These are phyloP conservation scores for Ilyonectria robusta DNA, from an alignment of 2,329 filamentous ascomycete species.

Conservation along the genomic window DNA sequence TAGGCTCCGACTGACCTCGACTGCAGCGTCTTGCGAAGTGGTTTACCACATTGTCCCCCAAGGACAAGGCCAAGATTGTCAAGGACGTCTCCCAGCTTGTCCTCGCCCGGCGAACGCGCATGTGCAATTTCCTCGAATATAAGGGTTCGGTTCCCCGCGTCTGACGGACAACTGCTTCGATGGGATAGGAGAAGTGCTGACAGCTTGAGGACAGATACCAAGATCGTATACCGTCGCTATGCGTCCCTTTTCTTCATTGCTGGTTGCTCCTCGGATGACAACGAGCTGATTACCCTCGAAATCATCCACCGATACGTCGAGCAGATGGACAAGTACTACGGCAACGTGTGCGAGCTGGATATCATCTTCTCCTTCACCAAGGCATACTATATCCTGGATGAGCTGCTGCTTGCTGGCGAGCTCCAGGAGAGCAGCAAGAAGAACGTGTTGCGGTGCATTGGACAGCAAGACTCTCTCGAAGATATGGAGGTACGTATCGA, in stretches of 20 bases:
- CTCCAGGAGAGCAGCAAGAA: slow-evolving; percentile 99
- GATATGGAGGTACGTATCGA: slow-evolving; percentile 93
- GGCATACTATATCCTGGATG: slow-evolving; percentile 98
- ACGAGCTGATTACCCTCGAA: slow-evolving; percentile 97
- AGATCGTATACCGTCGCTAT: slow-evolving; percentile 98
- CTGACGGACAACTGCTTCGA: not conserved
- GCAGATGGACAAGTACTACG: slow-evolving; percentile 99
- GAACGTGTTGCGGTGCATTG: slow-evolving; percentile 95
- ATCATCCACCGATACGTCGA: slow-evolving; percentile 99
- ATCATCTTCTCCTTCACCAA: slow-evolving; percentile 99
- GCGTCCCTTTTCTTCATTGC: slow-evolving; percentile 99
- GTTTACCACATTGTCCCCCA: slow-evolving; percentile 98
- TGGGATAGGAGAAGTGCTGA: slow-evolving; percentile 26
- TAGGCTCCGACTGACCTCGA: slow-evolving; percentile 37
- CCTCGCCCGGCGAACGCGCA: slow-evolving; percentile 93
- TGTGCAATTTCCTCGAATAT: slow-evolving; percentile 99
- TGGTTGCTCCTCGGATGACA: slow-evolving; percentile 96
- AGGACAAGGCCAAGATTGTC: slow-evolving; percentile 99
- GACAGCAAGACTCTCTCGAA: slow-evolving; percentile 96
- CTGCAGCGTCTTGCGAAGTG: slow-evolving; percentile 95
- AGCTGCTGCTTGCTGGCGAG: slow-evolving; percentile 94
- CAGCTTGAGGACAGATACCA: slow-evolving; percentile 78
- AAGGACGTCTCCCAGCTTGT: slow-evolving; percentile 99
- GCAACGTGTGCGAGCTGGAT: slow-evolving; percentile 98
- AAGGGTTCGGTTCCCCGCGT: slow-evolving; percentile 77